These are phyloP conservation scores for Salix suchowensis DNA, from an alignment of 345 rosid species.

Conservation along the genomic window DNA sequence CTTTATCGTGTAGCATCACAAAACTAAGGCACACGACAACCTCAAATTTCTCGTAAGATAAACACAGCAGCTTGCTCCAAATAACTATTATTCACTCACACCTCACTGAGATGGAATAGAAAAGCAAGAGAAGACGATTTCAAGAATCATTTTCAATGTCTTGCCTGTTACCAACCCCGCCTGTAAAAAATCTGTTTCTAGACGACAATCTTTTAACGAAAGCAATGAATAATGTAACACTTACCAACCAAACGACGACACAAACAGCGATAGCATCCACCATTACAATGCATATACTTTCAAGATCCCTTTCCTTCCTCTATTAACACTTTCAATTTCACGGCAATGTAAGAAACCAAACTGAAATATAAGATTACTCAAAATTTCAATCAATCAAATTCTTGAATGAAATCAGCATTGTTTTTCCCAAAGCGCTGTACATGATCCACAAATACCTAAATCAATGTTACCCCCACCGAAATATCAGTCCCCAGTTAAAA, in stretches of 20 bases:
- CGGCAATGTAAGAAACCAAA: background rate
- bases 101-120: no score
- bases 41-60: background rate
- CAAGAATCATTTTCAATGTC: background rate
- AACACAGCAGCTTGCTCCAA: background rate
- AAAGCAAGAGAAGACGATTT: no score
- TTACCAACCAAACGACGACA: background rate
- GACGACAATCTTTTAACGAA: background rate
- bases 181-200: background rate
- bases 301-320: background rate
- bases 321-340: background rate
- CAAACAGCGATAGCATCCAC: background rate
- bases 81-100: no score
- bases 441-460: background rate
- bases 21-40: background rate
- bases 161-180: background rate
- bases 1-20: background rate
- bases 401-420: background rate
- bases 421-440: constrained; percentile 2
- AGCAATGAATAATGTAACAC: background rate
- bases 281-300: background rate
- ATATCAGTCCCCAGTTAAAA: background rate
- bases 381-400: no score
- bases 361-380: background rate
- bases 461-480: background rate